phyloP scores from a whole-genome alignment of 441 rosid genomes.

The Euphorbia celastroides region DNA sequence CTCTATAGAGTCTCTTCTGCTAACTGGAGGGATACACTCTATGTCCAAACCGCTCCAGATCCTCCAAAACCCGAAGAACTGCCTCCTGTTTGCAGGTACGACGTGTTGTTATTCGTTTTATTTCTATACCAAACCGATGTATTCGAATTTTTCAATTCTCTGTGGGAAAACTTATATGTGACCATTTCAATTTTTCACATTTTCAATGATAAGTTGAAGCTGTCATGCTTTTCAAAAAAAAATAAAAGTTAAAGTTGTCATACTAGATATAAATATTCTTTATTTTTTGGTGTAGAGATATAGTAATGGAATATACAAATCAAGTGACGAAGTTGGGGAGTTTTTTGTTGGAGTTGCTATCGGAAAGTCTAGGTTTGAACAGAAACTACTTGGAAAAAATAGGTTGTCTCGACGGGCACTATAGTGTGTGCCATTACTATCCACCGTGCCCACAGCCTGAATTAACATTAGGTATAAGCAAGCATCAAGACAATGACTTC shows the following conservation, averaged over 20 bases:
- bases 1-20: background rate
- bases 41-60: conserved; percentile 21
- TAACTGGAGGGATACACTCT: conserved; percentile 35
- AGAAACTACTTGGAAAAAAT: conserved; percentile 40
- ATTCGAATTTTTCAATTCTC: too few relatives aligned
- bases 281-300: conserved; percentile 31
- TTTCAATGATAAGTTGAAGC: too few relatives aligned
- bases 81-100: conserved; percentile 19
- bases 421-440: conserved; percentile 41
- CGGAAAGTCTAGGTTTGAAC: conserved; percentile 48
- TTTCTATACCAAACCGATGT: background rate
- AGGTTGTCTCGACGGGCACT: conserved; percentile 34
- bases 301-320: conserved; percentile 34
- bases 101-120: too few relatives aligned
- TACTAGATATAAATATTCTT: too few relatives aligned
- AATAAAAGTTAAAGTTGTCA: too few relatives aligned
- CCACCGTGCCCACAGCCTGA: conserved; percentile 65
- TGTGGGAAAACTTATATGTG: too few relatives aligned
- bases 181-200: too few relatives aligned
- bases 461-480: conserved; percentile 38
- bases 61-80: conserved; percentile 26
- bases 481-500: conserved; percentile 44
- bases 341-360: conserved; percentile 35
- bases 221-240: too few relatives aligned
- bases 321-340: conserved; percentile 31